Conservation (phyloP, 2,329 filamentous ascomycete species). For the Cladorrhinum sp. region DNA sequence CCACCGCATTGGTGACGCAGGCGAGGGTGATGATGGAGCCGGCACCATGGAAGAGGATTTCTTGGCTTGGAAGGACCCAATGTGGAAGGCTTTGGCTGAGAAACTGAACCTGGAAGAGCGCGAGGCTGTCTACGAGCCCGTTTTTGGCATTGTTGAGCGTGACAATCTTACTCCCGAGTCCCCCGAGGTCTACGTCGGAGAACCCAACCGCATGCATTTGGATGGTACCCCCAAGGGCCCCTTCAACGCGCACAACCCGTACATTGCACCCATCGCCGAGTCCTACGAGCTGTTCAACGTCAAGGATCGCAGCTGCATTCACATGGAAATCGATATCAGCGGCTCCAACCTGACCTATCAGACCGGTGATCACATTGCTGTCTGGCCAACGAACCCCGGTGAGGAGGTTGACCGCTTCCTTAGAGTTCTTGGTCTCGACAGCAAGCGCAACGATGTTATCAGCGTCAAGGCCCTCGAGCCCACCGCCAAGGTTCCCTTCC, state of each 20-base stretch:
- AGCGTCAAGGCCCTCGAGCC: slow-evolving; percentile 88
- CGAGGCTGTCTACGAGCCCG: slow-evolving; percentile 91
- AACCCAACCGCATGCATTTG: slow-evolving; percentile 94
- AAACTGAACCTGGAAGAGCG: slow-evolving; percentile 90
- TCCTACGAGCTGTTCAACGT: slow-evolving; percentile 88
- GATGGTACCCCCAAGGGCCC: slow-evolving; percentile 80
- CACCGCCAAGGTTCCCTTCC: slow-evolving; percentile 96
- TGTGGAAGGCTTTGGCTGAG: slow-evolving; percentile 84
- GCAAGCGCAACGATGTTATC: slow-evolving; percentile 79
- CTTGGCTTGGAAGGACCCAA: slow-evolving; percentile 97
- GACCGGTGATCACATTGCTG: slow-evolving; percentile 93
- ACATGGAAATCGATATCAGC: slow-evolving; percentile 90
- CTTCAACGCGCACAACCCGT: slow-evolving; percentile 95
- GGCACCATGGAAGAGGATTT: slow-evolving; percentile 99
- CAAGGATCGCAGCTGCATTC: slow-evolving; percentile 90
- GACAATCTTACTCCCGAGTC: slow-evolving; percentile 71
- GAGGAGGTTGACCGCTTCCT: slow-evolving; percentile 89
- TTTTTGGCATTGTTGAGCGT: slow-evolving; percentile 78
- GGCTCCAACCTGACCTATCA: slow-evolving; percentile 89
- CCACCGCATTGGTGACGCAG: slow-evolving; percentile 77
- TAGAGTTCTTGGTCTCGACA: slow-evolving; percentile 67
- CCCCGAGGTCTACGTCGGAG: slow-evolving; percentile 84
- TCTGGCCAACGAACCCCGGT: slow-evolving; percentile 96
- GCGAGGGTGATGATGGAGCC: slow-evolving; percentile 95
- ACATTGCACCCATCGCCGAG: slow-evolving; percentile 87